Base-by-base conservation (phyloP, 805 yeast species). In the Candida incommunis region DNA sequence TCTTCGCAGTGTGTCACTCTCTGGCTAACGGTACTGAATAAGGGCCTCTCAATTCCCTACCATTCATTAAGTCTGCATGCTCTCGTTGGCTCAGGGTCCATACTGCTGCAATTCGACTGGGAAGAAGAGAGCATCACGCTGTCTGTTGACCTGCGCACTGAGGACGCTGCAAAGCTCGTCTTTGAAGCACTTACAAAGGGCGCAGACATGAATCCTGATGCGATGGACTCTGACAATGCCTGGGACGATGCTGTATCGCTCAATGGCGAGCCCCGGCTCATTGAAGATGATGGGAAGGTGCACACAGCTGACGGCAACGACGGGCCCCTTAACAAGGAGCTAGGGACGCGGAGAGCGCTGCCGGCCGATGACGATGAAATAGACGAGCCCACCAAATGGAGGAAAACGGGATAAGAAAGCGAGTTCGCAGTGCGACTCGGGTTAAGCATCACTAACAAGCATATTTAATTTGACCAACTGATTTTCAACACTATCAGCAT, bases 371-470 rank as follows among this genome's bases (percentile, higher is more conserved):
- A 43, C 18, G 42, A 42, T n/a, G 29, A 37, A n/a, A 31, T 20
- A 23, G 44, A 34, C 1, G 51, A 45, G 7, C 46, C 29, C 3
- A 9, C 45, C 22, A 54, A 54, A 41, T 54, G 57, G 57, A 45
- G 57, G 46, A 25, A 53, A 25, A 48, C 46, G 4, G 46, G 21
- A 3, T 48, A 40, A 43, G 15, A 23, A 22, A 15, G 31, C n/a
- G 31, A n/a, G 31, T 15, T 26, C 31, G n/a, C 15, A 15, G 31
- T 13, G 15, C 13, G 31, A 13, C 13, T 26, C 31, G n/a, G 31
- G 31, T n/a, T 18, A n/a, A 35, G 7, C n/a, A 21, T 18, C 22
- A 9, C 13, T 9, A 35, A 7, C 22, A 21, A 21, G 40, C 22
- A 35, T 35, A 21, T 15, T 9, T 9, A n/a, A n/a, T n/a, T 11